phyloP scores from a whole-genome alignment of 73 alveolate species.

The Paramecium pentaurelia region DNA sequence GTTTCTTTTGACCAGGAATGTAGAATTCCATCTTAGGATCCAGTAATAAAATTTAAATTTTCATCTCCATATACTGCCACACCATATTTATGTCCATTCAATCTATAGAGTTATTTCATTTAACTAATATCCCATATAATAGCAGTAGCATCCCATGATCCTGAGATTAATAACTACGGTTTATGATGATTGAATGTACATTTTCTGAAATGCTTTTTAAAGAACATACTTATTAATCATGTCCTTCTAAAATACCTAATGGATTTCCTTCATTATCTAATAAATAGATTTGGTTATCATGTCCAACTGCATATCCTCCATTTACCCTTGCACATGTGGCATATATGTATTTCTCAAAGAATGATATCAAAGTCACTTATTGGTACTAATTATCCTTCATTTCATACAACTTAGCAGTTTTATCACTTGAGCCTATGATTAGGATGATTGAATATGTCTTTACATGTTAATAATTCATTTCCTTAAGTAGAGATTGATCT shows the following conservation, averaged over 20 bases:
- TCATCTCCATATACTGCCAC: slow-evolving; percentile 89
- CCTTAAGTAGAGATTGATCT: neutral
- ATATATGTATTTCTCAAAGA: slow-evolving; percentile 78
- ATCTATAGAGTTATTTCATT: slow-evolving; percentile 66
- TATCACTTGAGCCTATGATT: slow-evolving; percentile 40
- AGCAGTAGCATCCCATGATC: slow-evolving; percentile 99
- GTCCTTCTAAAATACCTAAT: slow-evolving; percentile 85
- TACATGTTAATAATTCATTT: neutral
- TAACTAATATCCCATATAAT: slow-evolving; percentile 92
- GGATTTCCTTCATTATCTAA: slow-evolving; percentile 90
- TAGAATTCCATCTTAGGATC: slow-evolving; percentile 90
- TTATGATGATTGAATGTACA: neutral
- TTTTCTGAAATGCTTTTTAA: neutral
- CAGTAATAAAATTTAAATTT: slow-evolving; percentile 86
- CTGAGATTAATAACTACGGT: slow-evolving; percentile 76
- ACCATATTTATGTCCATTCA: slow-evolving; percentile 97
- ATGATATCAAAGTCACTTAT: slow-evolving; percentile 64
- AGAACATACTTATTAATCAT: slow-evolving; percentile 82
- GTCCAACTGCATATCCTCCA: slow-evolving; percentile 81
- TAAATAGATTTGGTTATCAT: slow-evolving; percentile 85
- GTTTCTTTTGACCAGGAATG: slow-evolving; percentile 68
- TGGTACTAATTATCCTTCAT: slow-evolving; percentile 45
- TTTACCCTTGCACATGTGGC: slow-evolving; percentile 49
- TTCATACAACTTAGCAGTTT: slow-evolving; percentile 38
- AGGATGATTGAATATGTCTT: neutral